Evolutionary conservation across 345 rosid genomes (phyloP).

Genomic region (Microcos paniculata): DNA sequence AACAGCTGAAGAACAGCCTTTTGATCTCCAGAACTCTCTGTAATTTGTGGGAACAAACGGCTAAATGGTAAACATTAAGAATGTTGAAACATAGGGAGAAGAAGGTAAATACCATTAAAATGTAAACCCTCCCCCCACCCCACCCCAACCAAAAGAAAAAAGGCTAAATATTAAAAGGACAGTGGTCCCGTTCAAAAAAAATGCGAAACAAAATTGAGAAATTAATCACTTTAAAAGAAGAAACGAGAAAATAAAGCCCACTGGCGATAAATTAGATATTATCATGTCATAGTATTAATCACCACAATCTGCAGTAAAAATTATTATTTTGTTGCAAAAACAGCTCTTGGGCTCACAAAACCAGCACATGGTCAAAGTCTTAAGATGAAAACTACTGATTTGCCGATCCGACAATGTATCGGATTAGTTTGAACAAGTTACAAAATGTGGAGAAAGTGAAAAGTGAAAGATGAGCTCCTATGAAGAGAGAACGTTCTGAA

Average conservation of each 20-base stretch:
- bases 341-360: conserved; percentile 3
- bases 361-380: not conserved
- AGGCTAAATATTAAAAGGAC: too few relatives aligned
- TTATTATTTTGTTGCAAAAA: conserved; percentile 12
- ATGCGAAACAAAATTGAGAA: not conserved
- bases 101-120: not conserved
- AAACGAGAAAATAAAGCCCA: not conserved
- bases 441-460: not conserved
- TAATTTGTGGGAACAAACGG: not conserved
- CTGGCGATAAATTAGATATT: not conserved
- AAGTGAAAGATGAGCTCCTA: conserved; percentile 2
- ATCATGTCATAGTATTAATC: not conserved
- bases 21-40: not conserved
- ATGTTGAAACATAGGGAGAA: not conserved
- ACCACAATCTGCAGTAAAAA: not conserved
- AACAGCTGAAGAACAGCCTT: not conserved
- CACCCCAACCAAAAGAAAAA: too few relatives aligned
- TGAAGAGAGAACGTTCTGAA: conserved; percentile 64
- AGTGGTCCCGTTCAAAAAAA: too few relatives aligned
- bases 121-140: too few relatives aligned
- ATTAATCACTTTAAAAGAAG: not conserved
- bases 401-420: conserved; percentile 27
- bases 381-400: not conserved
- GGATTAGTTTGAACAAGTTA: conserved; percentile 11
- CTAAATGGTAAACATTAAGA: not conserved